Base-by-base conservation (phyloP, 345 rosid species). In the Lepidium aucheri region DNA sequence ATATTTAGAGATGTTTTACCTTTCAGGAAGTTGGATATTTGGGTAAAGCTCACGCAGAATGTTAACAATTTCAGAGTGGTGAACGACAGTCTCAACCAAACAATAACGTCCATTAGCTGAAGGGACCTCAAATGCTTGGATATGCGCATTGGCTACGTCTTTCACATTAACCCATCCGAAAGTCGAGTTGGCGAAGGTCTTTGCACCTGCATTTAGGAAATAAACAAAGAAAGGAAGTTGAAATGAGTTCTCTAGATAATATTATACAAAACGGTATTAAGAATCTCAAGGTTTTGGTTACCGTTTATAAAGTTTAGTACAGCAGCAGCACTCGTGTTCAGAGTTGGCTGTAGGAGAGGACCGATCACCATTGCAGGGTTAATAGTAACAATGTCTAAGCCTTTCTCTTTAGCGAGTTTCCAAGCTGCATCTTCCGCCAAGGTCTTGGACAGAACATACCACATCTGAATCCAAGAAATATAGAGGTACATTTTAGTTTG, bases 41-140 rank as follows among this genome's bases (percentile, higher is more conserved):
- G 98, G 98, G 80, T 85, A 93, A 63, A 84, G 86, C 59, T 82
- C 77, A 1, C 42, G 77, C 51, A 87, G 72, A 49, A 67, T 76
- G 45, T 69, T 72, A 65, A 85, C 88, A 0, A 93, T 0, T 67
- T 93, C 89, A 3, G 98, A 89, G 62, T 81, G 74, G 72, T 93
- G 98, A 11, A 62, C 83, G 47, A 86, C 84, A 39, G 72, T 82
- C 78, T 90, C 96, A 49, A 82, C 40, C 81, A 76, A 1, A 50
- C 60, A 22, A 35, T 63, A 69, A 20, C 74, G 70, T 69, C 74
- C 74, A 0, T 28, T 73, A 6, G 87, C 84, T 33, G 81, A 63
- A 45, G 82, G 71, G 30, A 61, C 7, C 70, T 86, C 84, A 43
- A 76, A 67, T 5, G 86, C 89, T 79, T 55, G 78, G 32, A 86